Conservation (phyloP, 1,284 basidiomycete genomes). For the Leccinum subrobustum region DNA sequence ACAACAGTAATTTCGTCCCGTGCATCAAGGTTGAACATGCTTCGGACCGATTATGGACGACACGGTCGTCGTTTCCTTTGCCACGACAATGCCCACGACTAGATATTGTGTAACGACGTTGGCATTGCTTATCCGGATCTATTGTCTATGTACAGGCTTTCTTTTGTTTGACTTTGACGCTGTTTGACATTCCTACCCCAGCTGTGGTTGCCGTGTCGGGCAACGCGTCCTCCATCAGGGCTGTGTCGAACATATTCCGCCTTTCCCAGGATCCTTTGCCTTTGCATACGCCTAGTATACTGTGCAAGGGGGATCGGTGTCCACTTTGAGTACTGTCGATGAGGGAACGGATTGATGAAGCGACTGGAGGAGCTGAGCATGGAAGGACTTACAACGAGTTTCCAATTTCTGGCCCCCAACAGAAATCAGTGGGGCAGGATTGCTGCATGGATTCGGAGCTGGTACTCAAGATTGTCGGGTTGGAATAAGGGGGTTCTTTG, state of each 20-base stretch:
- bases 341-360: slow-evolving; percentile 40
- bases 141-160: slow-evolving; percentile 60
- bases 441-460: slow-evolving; percentile 72
- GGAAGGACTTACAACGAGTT: slow-evolving; percentile 66
- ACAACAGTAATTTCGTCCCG: slow-evolving; percentile 47
- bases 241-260: slow-evolving; percentile 74
- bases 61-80: slow-evolving; percentile 71
- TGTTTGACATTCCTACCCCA: slow-evolving; percentile 31
- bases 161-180: slow-evolving; percentile 7
- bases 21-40: slow-evolving; percentile 35
- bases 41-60: slow-evolving; percentile 58
- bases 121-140: slow-evolving; percentile 70
- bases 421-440: slow-evolving; percentile 60
- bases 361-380: slow-evolving; percentile 65
- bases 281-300: slow-evolving; percentile 27
- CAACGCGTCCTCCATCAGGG: slow-evolving; percentile 59
- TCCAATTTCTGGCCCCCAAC: slow-evolving; percentile 63
- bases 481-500: slow-evolving; percentile 29
- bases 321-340: slow-evolving; percentile 66
- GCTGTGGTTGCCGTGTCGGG: slow-evolving; percentile 81
- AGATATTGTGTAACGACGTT: slow-evolving; percentile 80
- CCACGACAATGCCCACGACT: slow-evolving; percentile 73
- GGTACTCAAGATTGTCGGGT: slow-evolving; percentile 52
- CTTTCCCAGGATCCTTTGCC: slow-evolving; percentile 56
- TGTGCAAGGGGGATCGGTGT: slow-evolving; percentile 51